Conservation (phyloP, 2,329 filamentous ascomycete species). For the Hypocreales sp. region DNA sequence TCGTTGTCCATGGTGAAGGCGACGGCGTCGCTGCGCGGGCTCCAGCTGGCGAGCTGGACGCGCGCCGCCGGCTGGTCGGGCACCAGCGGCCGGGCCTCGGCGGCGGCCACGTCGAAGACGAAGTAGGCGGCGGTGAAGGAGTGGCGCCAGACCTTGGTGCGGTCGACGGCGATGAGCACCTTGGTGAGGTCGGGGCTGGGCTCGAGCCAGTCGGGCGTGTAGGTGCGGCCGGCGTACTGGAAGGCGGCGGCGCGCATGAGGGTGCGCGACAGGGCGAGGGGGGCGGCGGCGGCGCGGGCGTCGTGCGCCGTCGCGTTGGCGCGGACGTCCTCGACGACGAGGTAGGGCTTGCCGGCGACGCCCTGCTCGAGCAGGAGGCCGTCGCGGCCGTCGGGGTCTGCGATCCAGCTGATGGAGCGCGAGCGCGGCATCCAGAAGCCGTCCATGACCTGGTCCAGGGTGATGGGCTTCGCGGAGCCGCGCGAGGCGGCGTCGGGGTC, state of each 20-base stretch:
- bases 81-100: constrained; percentile 63
- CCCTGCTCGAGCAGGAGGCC: constrained; percentile 68
- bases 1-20: constrained; percentile 91
- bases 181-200: constrained; percentile 76
- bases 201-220: constrained; percentile 46
- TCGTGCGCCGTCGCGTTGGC: constrained; percentile 19
- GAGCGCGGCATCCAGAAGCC: constrained; percentile 49
- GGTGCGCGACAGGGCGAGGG: constrained; percentile 39
- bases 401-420: constrained; percentile 63
- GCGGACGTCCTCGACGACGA: constrained; percentile 78
- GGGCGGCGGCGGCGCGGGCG: constrained; percentile 12
- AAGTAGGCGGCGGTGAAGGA: constrained; percentile 79
- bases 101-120: constrained; percentile 77
- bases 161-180: constrained; percentile 65
- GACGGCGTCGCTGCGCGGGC: constrained; percentile 69
- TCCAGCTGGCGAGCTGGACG: constrained; percentile 81
- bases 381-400: constrained; percentile 61
- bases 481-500: constrained; percentile 50
- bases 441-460: constrained; percentile 51
- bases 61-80: constrained; percentile 46
- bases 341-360: constrained; percentile 49
- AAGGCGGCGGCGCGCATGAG: constrained; percentile 62
- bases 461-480: constrained; percentile 57
- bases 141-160: constrained; percentile 71
- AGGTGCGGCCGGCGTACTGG: constrained; percentile 34